These are phyloP conservation scores for Diaporthe ilicicola DNA, from an alignment of 2,329 filamentous ascomycete genomes.

Conservation along the genomic window DNA sequence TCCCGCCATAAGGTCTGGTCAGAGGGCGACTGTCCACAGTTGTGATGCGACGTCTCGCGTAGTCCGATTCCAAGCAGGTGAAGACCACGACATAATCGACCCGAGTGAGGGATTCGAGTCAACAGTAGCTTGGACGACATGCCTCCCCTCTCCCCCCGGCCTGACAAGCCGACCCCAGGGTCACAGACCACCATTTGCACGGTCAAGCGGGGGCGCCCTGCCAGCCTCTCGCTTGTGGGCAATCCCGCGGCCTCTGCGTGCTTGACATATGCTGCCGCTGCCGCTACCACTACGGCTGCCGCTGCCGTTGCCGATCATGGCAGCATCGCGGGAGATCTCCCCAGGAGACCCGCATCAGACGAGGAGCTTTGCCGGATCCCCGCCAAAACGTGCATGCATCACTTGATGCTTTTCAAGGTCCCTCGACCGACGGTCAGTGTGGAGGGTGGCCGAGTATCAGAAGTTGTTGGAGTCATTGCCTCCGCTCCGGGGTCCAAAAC, in stretches of 20 bases:
- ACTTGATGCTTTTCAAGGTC: not conserved
- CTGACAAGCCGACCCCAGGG: not conserved
- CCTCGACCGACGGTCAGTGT: not conserved
- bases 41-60: not conserved
- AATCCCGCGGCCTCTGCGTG: not conserved
- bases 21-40: not conserved
- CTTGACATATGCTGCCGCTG: not conserved
- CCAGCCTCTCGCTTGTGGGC: not conserved
- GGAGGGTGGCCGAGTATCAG: not conserved
- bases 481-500: not conserved
- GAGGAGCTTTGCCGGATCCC: not conserved
- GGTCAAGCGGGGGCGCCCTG: not conserved
- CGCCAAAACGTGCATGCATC: not conserved
- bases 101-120: not conserved
- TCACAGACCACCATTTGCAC: slow-evolving; percentile 4
- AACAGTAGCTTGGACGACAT: not conserved
- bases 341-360: slow-evolving; percentile 6
- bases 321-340: slow-evolving; percentile 3
- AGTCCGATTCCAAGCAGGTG: not conserved
- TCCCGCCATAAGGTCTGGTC: not conserved
- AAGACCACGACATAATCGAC: not conserved
- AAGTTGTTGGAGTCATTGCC: not conserved
- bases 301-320: slow-evolving; percentile 3
- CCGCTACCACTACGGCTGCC: not conserved
- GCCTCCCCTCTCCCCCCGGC: not conserved